Base-by-base conservation (phyloP, 805 yeast genomes). In the Yarrowia sp. region DNA sequence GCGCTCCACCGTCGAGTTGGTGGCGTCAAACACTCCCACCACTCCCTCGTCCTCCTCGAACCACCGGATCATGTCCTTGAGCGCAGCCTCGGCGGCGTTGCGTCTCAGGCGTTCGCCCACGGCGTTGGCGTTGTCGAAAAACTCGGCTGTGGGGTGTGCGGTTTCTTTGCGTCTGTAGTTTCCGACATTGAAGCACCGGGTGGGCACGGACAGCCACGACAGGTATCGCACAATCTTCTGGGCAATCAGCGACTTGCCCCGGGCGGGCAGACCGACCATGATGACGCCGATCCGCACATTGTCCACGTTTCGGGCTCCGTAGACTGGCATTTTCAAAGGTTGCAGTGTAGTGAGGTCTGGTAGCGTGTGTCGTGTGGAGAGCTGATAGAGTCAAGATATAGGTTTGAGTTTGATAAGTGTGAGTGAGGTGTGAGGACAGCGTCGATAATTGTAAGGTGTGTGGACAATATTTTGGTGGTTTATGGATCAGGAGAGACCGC, bases 211-310 rank as follows among this genome's bases (percentile, higher is more conserved):
- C 46, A 94, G 83, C 99, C 99, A 95, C 40, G 92, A 87, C 66
- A 95, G 82, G 75, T 94, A 95, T 56, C 98, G 84, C 39, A 94
- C 97, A 66, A 95, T 80, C 76, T 94, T 95, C 76, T 92, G 97
- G 2, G 98, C 92, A 70, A 95, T 94, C 77, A 92, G 87, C 3
- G 97, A 90, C 77, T 95, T 95, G 3, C 99, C 99, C 68, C 98
- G 84, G 14, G 82, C 82, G 3, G 82, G 82, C 55, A 80, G 72
- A 7, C 83, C 83, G 56, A 80, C 83, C 83, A 76, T 74, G 55
- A 0, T 89, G 15, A 61, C 66, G 33, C 66, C 66, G 53, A 61
- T 61, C 36, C 55, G 42, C 42, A 61, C 66, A 46, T 61, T 61
- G 66, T 61, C 55, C 55, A 61, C 66, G 55, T 61, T 61, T 61